A percentile compares a stretch with the other conserved stretches of the same genome.
phyloP scores from a whole-genome alignment of 148 eudicot genomes.

The Fagopyrum tataricum region DNA sequence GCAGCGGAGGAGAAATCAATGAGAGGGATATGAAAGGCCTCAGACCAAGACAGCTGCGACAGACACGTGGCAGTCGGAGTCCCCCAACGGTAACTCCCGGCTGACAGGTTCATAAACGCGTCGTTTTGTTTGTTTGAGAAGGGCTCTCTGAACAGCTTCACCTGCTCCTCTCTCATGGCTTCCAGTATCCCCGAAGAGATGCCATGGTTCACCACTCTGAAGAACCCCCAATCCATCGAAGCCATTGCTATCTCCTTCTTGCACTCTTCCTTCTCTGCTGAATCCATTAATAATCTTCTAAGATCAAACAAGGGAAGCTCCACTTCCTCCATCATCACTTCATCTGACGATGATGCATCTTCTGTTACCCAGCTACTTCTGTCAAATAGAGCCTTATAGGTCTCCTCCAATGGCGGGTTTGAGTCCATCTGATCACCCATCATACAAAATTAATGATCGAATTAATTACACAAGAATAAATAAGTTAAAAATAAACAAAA shows the following conservation, averaged over 20 bases:
- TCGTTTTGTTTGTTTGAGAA: constrained; percentile 8
- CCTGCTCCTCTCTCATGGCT: constrained; percentile 13
- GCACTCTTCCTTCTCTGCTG: constrained; percentile 4
- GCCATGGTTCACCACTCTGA: constrained; percentile 17
- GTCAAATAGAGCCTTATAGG: constrained; percentile 38
- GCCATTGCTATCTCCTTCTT: constrained; percentile 5
- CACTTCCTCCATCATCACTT: constrained; percentile 3
- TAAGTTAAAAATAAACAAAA: too few relatives aligned
- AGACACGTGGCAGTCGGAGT: constrained; percentile 65
- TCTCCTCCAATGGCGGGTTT: constrained; percentile 63
- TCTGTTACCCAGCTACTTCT: neutral
- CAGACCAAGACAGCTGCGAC: constrained; percentile 74
- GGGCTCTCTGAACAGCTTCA: constrained; percentile 16
- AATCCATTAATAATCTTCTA: neutral
- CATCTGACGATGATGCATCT: too few relatives aligned
- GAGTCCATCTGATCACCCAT: constrained; percentile 20
- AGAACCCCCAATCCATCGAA: constrained; percentile 15
- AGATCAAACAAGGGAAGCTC: constrained; percentile 17
- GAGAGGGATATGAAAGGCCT: constrained; percentile 81
- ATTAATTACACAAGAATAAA: too few relatives aligned
- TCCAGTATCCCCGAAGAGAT: constrained; percentile 4
- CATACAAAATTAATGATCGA: too few relatives aligned
- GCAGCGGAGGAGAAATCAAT: constrained; percentile 30
- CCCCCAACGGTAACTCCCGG: constrained; percentile 85
- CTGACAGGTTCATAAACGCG: constrained; percentile 27